These are phyloP conservation scores for Penicillium crystallinum DNA, from an alignment of 495 filamentous ascomycete species.

Conservation along the genomic window DNA sequence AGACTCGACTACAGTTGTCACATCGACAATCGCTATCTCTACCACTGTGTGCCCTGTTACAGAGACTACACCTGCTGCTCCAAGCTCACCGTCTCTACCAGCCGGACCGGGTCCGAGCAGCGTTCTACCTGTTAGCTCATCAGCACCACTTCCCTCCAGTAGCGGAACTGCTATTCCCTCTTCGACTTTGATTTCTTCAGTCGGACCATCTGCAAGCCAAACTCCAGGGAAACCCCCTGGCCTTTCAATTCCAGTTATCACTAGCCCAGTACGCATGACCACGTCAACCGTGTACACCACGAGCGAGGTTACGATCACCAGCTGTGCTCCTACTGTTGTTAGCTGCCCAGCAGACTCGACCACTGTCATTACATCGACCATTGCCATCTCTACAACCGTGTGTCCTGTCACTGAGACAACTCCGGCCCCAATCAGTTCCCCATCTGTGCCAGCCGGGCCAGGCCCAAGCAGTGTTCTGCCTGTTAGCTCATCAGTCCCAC, in stretches of 20 bases:
- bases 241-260: slow-evolving; percentile 1
- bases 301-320: slow-evolving; percentile 52
- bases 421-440: slow-evolving; percentile 6
- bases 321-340: slow-evolving; percentile 53
- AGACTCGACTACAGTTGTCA: slow-evolving; percentile 45
- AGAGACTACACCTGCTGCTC: slow-evolving; percentile 22
- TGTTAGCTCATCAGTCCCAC: background rate
- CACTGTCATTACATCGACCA: slow-evolving; percentile 49
- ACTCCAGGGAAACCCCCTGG: background rate
- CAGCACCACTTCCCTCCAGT: background rate
- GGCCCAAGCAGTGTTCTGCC: background rate
- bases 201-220: background rate
- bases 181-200: too few relatives aligned
- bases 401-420: slow-evolving; percentile 47
- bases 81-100: background rate
- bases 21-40: slow-evolving; percentile 50
- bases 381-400: slow-evolving; percentile 57
- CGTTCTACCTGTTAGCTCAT: background rate
- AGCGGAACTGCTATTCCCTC: background rate
- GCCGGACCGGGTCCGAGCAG: background rate
- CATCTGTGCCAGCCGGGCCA: background rate
- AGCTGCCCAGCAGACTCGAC: slow-evolving; percentile 52
- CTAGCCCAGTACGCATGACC: slow-evolving; percentile 32
- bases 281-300: slow-evolving; percentile 59
- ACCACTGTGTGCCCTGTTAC: slow-evolving; percentile 57